phyloP scores from a whole-genome alignment of 2,329 filamentous ascomycete genomes.

The Elsinoe fawcettii region DNA sequence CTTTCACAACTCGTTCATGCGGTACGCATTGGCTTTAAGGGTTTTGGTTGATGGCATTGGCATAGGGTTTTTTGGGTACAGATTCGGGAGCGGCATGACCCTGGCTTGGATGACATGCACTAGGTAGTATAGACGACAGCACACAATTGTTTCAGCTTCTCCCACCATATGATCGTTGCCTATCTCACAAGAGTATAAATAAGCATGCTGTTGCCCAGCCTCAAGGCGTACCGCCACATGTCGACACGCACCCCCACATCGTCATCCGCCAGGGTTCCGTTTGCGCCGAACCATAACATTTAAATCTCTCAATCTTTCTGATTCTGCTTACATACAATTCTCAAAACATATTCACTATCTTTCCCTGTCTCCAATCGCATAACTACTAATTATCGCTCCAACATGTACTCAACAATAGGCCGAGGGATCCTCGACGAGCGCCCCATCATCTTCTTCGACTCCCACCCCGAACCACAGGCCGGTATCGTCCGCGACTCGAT shows the following conservation, averaged over 20 bases:
- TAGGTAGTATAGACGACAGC: neutral
- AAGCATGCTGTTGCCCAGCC: neutral
- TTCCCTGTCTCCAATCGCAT: neutral
- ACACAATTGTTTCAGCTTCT: neutral
- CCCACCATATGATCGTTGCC: neutral
- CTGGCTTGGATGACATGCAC: neutral
- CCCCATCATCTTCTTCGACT: conserved; percentile 20
- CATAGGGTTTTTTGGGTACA: neutral
- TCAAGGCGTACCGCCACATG: neutral
- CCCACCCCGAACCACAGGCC: conserved; percentile 18
- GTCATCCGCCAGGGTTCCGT: neutral
- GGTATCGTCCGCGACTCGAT: conserved; percentile 15
- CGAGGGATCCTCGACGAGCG: conserved; percentile 9
- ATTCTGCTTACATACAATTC: neutral
- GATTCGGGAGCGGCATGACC: neutral
- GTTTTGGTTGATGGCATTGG: too few species aligned
- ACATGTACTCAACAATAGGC: conserved; percentile 10
- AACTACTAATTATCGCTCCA: neutral
- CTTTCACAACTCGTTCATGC: too few species aligned
- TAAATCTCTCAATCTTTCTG: neutral
- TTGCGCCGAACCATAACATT: conserved; percentile 1
- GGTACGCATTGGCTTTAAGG: too few species aligned
- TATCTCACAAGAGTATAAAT: too few species aligned
- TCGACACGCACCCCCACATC: conserved; percentile 5
- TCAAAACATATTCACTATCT: neutral